Evolutionary conservation across 768 basidiomycete genomes (phyloP).

Genomic region (Terana coerulea): DNA sequence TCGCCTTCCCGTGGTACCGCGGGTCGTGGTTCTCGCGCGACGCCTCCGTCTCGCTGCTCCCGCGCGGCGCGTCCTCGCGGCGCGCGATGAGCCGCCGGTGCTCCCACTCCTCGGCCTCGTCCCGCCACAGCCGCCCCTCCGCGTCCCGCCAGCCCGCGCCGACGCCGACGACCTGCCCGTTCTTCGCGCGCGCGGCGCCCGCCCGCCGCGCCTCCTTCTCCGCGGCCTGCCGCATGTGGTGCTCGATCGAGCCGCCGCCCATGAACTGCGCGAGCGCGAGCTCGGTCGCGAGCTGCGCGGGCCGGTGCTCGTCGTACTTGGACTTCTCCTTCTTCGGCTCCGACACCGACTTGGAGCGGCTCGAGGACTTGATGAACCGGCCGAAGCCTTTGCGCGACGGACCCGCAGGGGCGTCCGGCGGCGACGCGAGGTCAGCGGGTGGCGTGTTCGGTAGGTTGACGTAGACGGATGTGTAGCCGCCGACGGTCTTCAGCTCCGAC

Average conservation of each 20-base stretch:
- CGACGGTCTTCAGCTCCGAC: conserved; percentile 1
- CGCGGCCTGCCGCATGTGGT: conserved; percentile 12
- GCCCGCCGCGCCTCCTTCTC: conserved; percentile 9
- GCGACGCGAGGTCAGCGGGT: too few species aligned
- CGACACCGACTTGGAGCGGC: conserved; percentile 5
- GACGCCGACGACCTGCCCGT: conserved; percentile 12
- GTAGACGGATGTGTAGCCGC: conserved; percentile 13
- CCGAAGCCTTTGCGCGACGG: background rate
- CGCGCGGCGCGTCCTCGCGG: background rate
- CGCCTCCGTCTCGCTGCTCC: background rate
- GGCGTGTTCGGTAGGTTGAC: too few species aligned
- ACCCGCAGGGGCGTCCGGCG: background rate
- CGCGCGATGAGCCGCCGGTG: conserved; percentile 5
- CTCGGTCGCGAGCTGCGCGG: conserved; percentile 10
- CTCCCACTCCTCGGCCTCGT: conserved; percentile 15
- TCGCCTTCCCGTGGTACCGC: conserved; percentile 2
- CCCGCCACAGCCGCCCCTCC: conserved; percentile 14
- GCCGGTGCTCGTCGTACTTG: conserved; percentile 6
- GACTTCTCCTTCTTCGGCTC: conserved; percentile 7
- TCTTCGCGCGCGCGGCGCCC: conserved; percentile 3
- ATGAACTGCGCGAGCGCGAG: conserved; percentile 17
- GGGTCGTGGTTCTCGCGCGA: conserved; percentile 2
- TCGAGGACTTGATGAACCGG: background rate
- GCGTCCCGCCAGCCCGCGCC: conserved; percentile 4
- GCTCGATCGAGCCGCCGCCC: conserved; percentile 15